A percentile compares a stretch with the other conserved stretches of the same genome.
Evolutionary conservation across 805 yeast species (phyloP).

Genomic region (Kodamaea sagamina): DNA sequence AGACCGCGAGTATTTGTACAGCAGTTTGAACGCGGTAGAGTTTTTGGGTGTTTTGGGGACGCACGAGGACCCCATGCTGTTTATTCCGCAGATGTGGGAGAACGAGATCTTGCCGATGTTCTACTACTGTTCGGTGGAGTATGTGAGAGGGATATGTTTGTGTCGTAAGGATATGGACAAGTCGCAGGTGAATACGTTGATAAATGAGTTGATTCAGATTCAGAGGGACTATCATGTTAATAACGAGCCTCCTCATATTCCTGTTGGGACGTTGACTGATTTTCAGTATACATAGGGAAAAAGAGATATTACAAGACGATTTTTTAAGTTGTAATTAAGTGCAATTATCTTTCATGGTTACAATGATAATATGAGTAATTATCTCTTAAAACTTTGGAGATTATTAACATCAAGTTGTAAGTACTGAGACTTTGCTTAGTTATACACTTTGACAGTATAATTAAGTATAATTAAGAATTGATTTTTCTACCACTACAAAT

Average conservation of each 20-base stretch:
- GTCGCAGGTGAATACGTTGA: constrained; percentile 28
- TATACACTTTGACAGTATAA: too few relatives aligned
- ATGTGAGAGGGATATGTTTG: constrained; percentile 64
- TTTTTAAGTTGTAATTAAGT: too few relatives aligned
- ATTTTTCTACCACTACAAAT: too few relatives aligned
- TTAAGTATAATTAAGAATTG: too few relatives aligned
- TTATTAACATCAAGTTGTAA: too few relatives aligned
- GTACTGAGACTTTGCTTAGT: too few relatives aligned
- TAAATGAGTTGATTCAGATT: constrained; percentile 29
- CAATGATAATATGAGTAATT: too few relatives aligned
- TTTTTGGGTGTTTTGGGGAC: constrained; percentile 41
- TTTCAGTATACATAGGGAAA: constrained; percentile 22
- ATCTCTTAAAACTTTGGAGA: too few relatives aligned
- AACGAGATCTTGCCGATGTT: constrained; percentile 58
- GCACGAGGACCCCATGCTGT: constrained; percentile 35
- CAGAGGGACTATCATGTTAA: constrained; percentile 33
- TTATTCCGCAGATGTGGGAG: constrained; percentile 53
- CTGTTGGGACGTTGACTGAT: constrained; percentile 37
- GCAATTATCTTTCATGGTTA: too few relatives aligned
- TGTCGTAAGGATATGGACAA: constrained; percentile 48
- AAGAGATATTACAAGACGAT: too few relatives aligned
- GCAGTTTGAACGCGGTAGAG: constrained; percentile 43
- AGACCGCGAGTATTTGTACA: constrained; percentile 40
- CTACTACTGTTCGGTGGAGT: constrained; percentile 75
- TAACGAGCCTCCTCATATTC: constrained; percentile 35